Evolutionary conservation across 1,139 yeast genomes (phyloP).

Genomic region (Taphrina betulina): DNA sequence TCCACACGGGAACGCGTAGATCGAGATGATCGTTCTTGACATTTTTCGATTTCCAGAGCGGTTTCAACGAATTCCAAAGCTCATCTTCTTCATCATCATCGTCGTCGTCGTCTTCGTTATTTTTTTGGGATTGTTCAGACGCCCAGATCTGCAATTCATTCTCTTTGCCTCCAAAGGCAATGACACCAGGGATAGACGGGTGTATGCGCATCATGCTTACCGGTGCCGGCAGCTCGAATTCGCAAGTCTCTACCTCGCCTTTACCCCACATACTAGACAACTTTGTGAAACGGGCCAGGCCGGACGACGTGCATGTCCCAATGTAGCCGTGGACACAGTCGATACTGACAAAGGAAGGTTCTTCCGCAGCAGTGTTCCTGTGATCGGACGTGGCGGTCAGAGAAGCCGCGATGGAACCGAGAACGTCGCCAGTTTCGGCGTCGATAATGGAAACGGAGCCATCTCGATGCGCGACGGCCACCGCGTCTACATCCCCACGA

Average conservation of each 20-base stretch:
- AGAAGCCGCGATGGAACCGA: slow-evolving; percentile 40
- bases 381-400: slow-evolving; percentile 44
- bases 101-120: slow-evolving; percentile 8
- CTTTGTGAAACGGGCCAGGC: slow-evolving; percentile 51
- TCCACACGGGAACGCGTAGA: slow-evolving; percentile 46
- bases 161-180: slow-evolving; percentile 53
- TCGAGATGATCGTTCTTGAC: slow-evolving; percentile 46
- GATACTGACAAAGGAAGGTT: slow-evolving; percentile 45
- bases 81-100: slow-evolving; percentile 30
- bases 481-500: slow-evolving; percentile 5
- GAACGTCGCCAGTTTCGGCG: slow-evolving; percentile 42
- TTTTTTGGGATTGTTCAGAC: slow-evolving; percentile 1
- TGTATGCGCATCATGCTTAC: slow-evolving; percentile 47
- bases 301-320: slow-evolving; percentile 51
- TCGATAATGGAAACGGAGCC: slow-evolving; percentile 33
- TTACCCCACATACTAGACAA: slow-evolving; percentile 38
- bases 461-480: slow-evolving; percentile 18
- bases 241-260: background rate
- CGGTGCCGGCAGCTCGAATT: slow-evolving; percentile 44
- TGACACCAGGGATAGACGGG: slow-evolving; percentile 42
- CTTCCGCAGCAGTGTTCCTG: slow-evolving; percentile 39
- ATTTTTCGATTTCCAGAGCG: slow-evolving; percentile 45
- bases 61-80: slow-evolving; percentile 11
- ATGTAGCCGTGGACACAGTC: slow-evolving; percentile 45
- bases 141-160: slow-evolving; percentile 47